phyloP scores from a whole-genome alignment of 257 asterid species.

The Lycium ferocissimum region DNA sequence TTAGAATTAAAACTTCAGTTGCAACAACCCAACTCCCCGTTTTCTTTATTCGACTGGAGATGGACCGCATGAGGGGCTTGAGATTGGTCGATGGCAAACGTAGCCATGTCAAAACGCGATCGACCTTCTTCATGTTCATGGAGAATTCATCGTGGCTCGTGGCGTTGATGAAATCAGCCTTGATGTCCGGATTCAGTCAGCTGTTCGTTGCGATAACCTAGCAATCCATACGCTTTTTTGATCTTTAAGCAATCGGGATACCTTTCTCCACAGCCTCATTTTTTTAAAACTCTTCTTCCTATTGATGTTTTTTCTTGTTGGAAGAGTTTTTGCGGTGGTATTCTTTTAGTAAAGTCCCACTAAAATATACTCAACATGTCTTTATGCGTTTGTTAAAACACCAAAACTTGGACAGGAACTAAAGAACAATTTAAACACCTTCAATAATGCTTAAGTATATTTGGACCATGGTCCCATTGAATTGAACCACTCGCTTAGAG shows the following conservation, averaged over 20 bases:
- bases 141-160: constrained; percentile 64
- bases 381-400: too few relatives aligned
- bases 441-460: too few relatives aligned
- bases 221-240: constrained; percentile 70
- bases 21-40: constrained; percentile 74
- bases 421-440: too few relatives aligned
- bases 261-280: constrained; percentile 85
- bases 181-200: constrained; percentile 84
- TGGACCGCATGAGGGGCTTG: constrained; percentile 66
- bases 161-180: constrained; percentile 73
- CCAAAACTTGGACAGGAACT: too few relatives aligned
- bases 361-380: too few relatives aligned
- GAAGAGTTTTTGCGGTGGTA: too few relatives aligned
- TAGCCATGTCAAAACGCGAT: constrained; percentile 65
- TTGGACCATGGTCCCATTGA: too few relatives aligned
- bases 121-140: constrained; percentile 52
- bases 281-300: not conserved
- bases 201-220: constrained; percentile 56
- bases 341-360: too few relatives aligned
- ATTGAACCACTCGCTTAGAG: too few relatives aligned
- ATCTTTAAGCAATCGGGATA: constrained; percentile 69
- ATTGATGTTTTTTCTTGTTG: too few relatives aligned
- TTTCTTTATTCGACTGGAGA: constrained; percentile 61
- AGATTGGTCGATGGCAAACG: constrained; percentile 67
- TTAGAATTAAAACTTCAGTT: constrained; percentile 67